Evolutionary conservation across 306 rosid genomes (phyloP).

Genomic region (Vicia sativa): DNA sequence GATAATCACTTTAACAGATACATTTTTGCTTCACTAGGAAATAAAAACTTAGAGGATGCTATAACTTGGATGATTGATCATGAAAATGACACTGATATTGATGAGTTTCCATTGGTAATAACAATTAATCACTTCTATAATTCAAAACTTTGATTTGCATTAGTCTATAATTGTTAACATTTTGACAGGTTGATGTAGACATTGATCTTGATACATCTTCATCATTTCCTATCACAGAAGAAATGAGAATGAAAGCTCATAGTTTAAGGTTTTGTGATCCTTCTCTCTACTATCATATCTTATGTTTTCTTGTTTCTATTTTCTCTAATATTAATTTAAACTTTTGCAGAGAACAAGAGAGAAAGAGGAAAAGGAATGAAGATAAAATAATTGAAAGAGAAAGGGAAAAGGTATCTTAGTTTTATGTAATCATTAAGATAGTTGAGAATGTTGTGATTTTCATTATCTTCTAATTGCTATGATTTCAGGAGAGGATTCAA

Average conservation of each 20-base stretch:
- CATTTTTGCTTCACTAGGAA: conserved; percentile 51
- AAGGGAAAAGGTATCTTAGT: conserved; percentile 64
- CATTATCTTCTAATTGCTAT: conserved; percentile 8
- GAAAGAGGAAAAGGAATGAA: conserved; percentile 46
- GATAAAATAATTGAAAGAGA: conserved; percentile 49
- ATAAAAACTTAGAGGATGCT: conserved; percentile 60
- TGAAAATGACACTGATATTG: conserved; percentile 68
- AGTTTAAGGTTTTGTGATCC: conserved; percentile 53
- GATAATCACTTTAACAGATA: neutral
- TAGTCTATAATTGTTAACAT: conserved; percentile 30
- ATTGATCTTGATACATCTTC: conserved; percentile 56
- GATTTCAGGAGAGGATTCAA: conserved; percentile 67
- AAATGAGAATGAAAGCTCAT: conserved; percentile 60
- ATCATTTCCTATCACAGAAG: conserved; percentile 65
- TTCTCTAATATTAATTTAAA: conserved; percentile 1
- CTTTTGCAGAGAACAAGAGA: conserved; percentile 50
- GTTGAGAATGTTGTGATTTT: neutral
- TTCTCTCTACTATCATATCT: conserved; percentile 3
- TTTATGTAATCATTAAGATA: neutral
- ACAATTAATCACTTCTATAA: neutral
- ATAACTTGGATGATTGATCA: conserved; percentile 76
- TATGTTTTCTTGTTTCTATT: neutral
- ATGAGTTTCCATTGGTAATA: conserved; percentile 71
- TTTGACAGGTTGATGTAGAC: conserved; percentile 59
- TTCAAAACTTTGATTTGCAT: conserved; percentile 14